Conservation (phyloP, 2,329 filamentous ascomycete species). For the Amylocarpus encephaloides region DNA sequence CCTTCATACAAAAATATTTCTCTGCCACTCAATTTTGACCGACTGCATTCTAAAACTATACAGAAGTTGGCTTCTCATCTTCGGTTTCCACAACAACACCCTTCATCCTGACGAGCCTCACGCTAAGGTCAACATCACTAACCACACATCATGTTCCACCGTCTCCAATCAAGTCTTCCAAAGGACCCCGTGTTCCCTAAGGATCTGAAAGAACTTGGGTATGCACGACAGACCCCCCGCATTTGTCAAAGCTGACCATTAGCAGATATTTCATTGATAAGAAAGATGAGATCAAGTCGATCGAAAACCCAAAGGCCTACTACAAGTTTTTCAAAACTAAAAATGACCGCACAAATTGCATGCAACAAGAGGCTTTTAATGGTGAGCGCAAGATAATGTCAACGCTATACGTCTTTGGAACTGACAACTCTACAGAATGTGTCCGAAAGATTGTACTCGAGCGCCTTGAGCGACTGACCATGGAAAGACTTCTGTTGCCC, state of each 20-base stretch:
- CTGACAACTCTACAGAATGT: conserved; percentile 45
- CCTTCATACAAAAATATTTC: no score
- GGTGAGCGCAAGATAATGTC: conserved; percentile 40
- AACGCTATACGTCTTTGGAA: neutral
- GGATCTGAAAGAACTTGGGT: conserved; percentile 69
- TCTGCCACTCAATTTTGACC: no score
- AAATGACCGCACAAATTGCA: conserved; percentile 70
- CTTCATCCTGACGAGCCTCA: neutral
- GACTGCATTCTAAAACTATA: no score
- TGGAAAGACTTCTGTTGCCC: conserved; percentile 58
- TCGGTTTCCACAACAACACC: neutral
- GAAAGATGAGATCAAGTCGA: conserved; percentile 66
- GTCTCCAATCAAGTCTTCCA: conserved; percentile 62
- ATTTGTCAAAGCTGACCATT: conserved; percentile 8
- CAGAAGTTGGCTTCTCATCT: neutral
- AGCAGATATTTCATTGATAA: conserved; percentile 72
- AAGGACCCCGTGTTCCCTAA: conserved; percentile 59
- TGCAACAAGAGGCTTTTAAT: conserved; percentile 69
- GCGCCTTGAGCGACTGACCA: conserved; percentile 55
- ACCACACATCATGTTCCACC: conserved; percentile 62
- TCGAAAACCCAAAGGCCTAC: conserved; percentile 58
- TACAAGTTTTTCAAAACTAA: conserved; percentile 70
- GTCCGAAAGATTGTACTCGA: conserved; percentile 52
- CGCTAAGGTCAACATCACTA: neutral
- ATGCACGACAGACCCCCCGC: conserved; percentile 23